Evolutionary conservation across 805 yeast species (phyloP).

Genomic region (Schizosaccharomyces lindneri): DNA sequence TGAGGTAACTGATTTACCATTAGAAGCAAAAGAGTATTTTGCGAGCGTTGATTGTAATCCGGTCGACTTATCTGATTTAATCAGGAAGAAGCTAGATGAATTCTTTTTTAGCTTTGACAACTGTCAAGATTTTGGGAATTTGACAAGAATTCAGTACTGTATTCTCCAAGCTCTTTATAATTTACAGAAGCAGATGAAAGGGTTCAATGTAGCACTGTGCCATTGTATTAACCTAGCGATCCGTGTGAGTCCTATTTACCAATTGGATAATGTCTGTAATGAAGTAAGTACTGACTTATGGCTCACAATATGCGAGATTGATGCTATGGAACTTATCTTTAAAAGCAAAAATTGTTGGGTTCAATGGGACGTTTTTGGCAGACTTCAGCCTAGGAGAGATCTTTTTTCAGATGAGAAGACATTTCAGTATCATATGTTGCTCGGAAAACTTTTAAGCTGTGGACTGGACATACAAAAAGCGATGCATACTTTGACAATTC

Average conservation of each 20-base stretch:
- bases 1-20: too few relatives aligned
- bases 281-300: neutral
- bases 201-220: neutral
- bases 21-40: too few relatives aligned
- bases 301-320: neutral
- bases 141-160: too few relatives aligned
- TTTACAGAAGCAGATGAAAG: neutral
- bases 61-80: too few relatives aligned
- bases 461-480: neutral
- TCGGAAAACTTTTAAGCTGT: neutral
- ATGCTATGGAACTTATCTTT: neutral
- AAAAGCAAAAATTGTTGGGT: neutral
- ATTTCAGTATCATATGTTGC: neutral
- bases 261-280: neutral
- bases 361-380: neutral
- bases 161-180: too few relatives aligned
- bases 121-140: too few relatives aligned
- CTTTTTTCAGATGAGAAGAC: neutral
- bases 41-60: too few relatives aligned
- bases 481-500: neutral
- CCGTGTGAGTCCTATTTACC: neutral
- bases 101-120: too few relatives aligned
- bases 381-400: neutral
- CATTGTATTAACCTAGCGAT: neutral
- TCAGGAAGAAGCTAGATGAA: too few relatives aligned